These are phyloP conservation scores for Rutstroemia sp. DNA, from an alignment of 2,329 filamentous ascomycete genomes.

Conservation along the genomic window DNA sequence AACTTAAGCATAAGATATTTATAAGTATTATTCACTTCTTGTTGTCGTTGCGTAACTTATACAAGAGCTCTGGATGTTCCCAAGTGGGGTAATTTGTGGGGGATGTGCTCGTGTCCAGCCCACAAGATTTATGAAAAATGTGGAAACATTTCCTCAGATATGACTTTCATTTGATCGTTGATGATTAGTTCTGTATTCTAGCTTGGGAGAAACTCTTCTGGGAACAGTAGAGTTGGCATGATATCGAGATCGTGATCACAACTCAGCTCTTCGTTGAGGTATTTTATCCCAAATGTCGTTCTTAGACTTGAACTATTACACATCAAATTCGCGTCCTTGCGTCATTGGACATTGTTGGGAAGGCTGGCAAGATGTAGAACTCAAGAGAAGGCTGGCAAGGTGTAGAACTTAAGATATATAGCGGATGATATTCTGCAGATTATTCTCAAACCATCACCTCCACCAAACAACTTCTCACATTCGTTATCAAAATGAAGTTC, in stretches of 20 bases:
- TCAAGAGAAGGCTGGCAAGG: neutral
- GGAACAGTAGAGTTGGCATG: neutral
- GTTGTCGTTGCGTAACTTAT: neutral
- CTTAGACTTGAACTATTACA: neutral
- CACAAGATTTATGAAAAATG: neutral
- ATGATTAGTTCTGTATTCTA: neutral
- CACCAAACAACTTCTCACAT: neutral
- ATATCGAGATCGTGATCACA: neutral
- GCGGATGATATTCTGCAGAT: too few relatives aligned
- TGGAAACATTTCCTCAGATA: neutral
- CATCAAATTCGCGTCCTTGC: neutral
- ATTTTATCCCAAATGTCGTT: neutral
- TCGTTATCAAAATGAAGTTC: slow-evolving; percentile 3
- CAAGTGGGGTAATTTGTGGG: neutral
- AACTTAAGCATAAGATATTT: neutral
- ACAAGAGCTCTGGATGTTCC: neutral
- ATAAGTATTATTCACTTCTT: neutral
- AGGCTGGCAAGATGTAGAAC: too few relatives aligned
- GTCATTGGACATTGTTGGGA: neutral
- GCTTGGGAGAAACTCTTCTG: neutral
- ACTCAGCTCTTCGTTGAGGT: too few relatives aligned
- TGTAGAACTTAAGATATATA: neutral
- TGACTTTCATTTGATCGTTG: neutral
- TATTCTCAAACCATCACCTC: too few relatives aligned
- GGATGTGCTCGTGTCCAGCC: neutral